Evolutionary conservation across 1,284 basidiomycete genomes (phyloP), one percentile per base, ranked within the genome.

Genomic region (Microbotryum saponariae): DNA sequence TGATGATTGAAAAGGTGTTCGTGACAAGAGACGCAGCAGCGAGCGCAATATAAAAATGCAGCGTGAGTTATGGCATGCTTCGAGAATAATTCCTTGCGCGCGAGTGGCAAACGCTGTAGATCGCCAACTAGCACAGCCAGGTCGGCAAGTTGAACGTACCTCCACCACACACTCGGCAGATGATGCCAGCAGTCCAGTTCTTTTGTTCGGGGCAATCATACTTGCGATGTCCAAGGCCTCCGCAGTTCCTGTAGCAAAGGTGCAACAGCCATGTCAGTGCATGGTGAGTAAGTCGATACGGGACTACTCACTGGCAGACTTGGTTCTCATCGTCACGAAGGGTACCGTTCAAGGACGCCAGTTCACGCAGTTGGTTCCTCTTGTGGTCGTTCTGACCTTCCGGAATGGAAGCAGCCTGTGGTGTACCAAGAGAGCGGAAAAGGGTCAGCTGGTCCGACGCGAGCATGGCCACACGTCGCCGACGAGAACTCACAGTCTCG

Each of bases 301-400:
- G 31, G 97, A 74, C 96, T 97, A 65, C 62, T 42, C 56, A 69
- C 79, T 97, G 93, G 79, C 96, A 97, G 67, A 97, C 85, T 78
- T 99, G 96, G 74, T 97, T 97, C 79, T 99, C 96, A 76, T 98
- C 96, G 74, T 99, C 96, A 71, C 96, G 91, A 62, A 99, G 85
- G 29, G 96, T 99, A 77, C 96, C 96, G 76, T 99, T 99, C 58
- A 99, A 80, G 21, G 93, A 91, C 18, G 96, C 96, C 37, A 99
- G 83, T 76, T 99, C 96, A 70, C 96, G 90, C 54, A 99, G 84
- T 78, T 99, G 96, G 76, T 94, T 97, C 57, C 96, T 87, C 77
- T 99, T 99, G 80, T 99, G 96, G 74, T 97, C 94, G 75, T 99
- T 99, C 78, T 98, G 91, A 46, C 92, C 93, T 80, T 99, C 96